Base-by-base conservation (phyloP, 106 monocot genomes). In the Chionographis japonica region DNA sequence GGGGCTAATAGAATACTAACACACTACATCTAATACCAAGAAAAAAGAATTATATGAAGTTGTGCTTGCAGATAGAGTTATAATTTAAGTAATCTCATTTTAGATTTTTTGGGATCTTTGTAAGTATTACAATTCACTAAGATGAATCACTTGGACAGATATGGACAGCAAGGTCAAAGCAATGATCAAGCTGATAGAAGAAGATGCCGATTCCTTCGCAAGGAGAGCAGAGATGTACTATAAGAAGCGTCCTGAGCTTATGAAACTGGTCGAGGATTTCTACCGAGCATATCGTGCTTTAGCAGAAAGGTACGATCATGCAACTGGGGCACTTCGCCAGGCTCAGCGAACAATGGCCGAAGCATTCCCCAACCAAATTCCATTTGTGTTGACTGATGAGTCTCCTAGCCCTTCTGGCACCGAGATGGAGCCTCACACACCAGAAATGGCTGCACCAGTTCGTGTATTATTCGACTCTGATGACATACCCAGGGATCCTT, bases 171-270 rank as follows among this genome's bases (percentile, higher is more conserved):
- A 90, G 53, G 73, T 90, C 40, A 86, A 86, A 52, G 58, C 80
- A 57, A 90, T 90, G 86, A 90, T 90, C 75, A 90, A 72, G 66
- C 80, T 90, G 40, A 75, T 90, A 40, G 90, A 86, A 77, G 80
- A 86, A 73, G 90, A 90, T 75, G 90, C 90, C 6, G 90, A 90
- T 60, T 90, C 86, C 41, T 90, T 90, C 50, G 86, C 83, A 58
- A 71, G 62, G 54, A 82, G 90, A 77, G 90, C 90, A 12, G 90
- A 90, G 65, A 90, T 90, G 90, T 90, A 80, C 67, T 90, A 90
- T 56, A 71, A 70, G 51, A 83, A 83, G 20, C 83, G 90, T 0
- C 90, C 90, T 20, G 86, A 90, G 78, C 78, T 90, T 50, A 80
- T 90, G 80, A 75, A 69, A 55, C 57, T 86, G 37, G 72, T 90